These are phyloP conservation scores for Pseudotulostoma volvatum DNA, from an alignment of 495 filamentous ascomycete species.

Conservation along the genomic window DNA sequence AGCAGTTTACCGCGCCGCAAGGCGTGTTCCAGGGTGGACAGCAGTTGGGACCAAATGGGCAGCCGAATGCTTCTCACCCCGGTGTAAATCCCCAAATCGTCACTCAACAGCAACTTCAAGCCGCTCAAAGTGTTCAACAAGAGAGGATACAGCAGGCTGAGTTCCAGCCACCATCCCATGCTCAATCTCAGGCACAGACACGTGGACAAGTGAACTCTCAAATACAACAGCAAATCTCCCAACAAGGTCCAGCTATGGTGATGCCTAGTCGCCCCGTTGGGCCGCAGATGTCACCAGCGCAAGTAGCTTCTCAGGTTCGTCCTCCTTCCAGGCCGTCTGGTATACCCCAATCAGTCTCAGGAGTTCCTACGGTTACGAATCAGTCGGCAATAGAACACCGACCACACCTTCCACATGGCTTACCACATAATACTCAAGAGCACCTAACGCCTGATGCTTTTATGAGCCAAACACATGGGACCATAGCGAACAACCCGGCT, in stretches of 20 bases:
- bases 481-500: slow-evolving; percentile 15
- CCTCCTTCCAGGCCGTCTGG: slow-evolving; percentile 22
- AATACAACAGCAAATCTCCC: slow-evolving; percentile 24
- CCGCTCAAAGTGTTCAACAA: slow-evolving; percentile 22
- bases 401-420: slow-evolving; percentile 18
- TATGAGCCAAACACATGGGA: slow-evolving; percentile 20
- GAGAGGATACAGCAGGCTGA: slow-evolving; percentile 17
- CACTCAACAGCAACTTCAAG: slow-evolving; percentile 26
- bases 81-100: slow-evolving; percentile 27
- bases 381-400: slow-evolving; percentile 22
- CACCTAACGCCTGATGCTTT: slow-evolving; percentile 21
- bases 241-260: slow-evolving; percentile 40
- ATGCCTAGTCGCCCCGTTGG: slow-evolving; percentile 44
- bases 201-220: slow-evolving; percentile 32
- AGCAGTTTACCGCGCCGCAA: slow-evolving; percentile 18
- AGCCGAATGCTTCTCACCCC: slow-evolving; percentile 22
- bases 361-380: slow-evolving; percentile 11
- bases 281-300: slow-evolving; percentile 30
- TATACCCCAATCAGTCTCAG: slow-evolving; percentile 18
- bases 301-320: slow-evolving; percentile 21
- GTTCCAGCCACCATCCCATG: slow-evolving; percentile 21
- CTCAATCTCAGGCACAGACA: slow-evolving; percentile 23
- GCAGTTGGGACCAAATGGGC: slow-evolving; percentile 20
- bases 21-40: slow-evolving; percentile 24
- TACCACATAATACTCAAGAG: slow-evolving; percentile 24